These are phyloP conservation scores for Crithidia bombi DNA, from an alignment of 208 protist species.

Conservation along the genomic window DNA sequence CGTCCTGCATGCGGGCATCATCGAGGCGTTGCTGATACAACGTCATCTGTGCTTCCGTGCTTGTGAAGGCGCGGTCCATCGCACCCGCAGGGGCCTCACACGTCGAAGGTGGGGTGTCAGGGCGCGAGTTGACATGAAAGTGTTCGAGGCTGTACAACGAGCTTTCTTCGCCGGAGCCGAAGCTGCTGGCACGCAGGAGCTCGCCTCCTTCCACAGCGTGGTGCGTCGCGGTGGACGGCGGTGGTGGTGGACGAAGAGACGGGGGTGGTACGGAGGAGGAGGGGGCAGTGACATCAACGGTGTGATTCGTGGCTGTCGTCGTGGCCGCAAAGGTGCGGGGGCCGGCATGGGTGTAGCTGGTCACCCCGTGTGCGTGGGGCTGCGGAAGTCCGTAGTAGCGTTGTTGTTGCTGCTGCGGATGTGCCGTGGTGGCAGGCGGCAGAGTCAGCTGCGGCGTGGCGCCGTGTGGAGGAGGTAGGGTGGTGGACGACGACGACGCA, in stretches of 20 bases:
- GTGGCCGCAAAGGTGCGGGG: not conserved
- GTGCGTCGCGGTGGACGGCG: not conserved
- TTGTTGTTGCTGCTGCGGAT: slow-evolving; percentile 10
- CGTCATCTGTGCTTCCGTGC: slow-evolving; percentile 25
- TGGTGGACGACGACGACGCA: not conserved
- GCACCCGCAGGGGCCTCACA: not conserved
- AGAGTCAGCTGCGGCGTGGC: not conserved
- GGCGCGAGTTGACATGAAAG: slow-evolving; percentile 8
- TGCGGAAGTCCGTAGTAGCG: slow-evolving; percentile 3
- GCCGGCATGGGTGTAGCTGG: not conserved
- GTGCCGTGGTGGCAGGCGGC: not conserved
- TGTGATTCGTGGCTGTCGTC: not conserved
- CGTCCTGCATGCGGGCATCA: slow-evolving; percentile 22
- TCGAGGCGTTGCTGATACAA: slow-evolving; percentile 9
- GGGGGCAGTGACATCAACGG: no score
- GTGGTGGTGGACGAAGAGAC: not conserved
- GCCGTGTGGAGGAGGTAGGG: not conserved
- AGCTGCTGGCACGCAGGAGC: not conserved
- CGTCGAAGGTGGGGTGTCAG: not conserved
- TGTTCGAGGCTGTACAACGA: slow-evolving; percentile 30
- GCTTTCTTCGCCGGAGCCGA: slow-evolving; percentile 21
- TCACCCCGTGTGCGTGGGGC: not conserved
- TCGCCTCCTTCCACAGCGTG: not conserved
- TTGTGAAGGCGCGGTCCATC: slow-evolving; percentile 34
- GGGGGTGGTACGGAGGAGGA: no score